These are phyloP conservation scores for Amphichorda felina DNA, from an alignment of 2,329 filamentous ascomycete genomes.

Conservation along the genomic window DNA sequence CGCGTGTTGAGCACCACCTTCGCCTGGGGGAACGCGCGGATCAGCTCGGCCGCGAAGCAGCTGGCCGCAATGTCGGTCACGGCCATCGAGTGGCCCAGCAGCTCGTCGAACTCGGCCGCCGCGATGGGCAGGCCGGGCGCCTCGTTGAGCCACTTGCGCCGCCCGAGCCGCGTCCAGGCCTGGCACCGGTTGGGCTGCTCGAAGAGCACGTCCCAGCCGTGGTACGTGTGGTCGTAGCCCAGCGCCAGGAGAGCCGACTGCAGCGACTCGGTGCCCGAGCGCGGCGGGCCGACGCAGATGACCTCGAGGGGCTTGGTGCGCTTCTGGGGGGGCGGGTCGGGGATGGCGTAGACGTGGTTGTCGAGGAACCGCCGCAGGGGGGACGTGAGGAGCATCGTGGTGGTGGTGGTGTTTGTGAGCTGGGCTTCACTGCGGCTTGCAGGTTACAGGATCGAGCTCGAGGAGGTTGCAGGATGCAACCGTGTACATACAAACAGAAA, in stretches of 20 bases:
- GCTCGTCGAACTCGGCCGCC: constrained; percentile 12
- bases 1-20: constrained; percentile 30
- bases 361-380: constrained; percentile 1
- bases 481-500: no score
- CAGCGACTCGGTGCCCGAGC: constrained; percentile 21
- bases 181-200: constrained; percentile 8
- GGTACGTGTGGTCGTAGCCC: constrained; percentile 19
- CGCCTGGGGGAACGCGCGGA: constrained; percentile 33
- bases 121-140: constrained; percentile 5
- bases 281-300: constrained; percentile 18
- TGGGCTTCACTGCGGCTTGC: no score
- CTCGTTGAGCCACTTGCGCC: constrained; percentile 1
- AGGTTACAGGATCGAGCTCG: no score
- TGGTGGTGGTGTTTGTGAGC: no score
- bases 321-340: constrained; percentile 7
- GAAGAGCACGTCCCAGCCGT: constrained; percentile 20
- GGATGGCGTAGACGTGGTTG: constrained; percentile 6
- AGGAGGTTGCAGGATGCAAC: no score
- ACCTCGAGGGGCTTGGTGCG: constrained; percentile 21
- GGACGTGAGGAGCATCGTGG: neutral
- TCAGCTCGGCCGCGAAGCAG: constrained; percentile 28
- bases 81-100: constrained; percentile 17
- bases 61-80: constrained; percentile 27
- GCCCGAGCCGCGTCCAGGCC: constrained; percentile 12
- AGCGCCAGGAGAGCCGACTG: constrained; percentile 17